Evolutionary conservation across 2,329 filamentous ascomycete genomes (phyloP).

Genomic region (Tolypocladium album): DNA sequence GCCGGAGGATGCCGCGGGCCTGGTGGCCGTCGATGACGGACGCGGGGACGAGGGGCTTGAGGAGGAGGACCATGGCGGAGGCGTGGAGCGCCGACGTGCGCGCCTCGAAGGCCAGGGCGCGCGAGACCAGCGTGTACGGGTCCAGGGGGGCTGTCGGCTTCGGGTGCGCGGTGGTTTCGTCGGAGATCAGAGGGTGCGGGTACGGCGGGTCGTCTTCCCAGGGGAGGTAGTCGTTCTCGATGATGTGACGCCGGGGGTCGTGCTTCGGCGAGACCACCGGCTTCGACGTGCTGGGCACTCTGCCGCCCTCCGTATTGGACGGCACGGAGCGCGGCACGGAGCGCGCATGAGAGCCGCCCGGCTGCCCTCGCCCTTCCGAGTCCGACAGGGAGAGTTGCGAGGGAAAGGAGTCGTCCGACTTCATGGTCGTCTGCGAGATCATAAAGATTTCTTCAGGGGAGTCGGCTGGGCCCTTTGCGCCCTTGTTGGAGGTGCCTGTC

Average conservation of each 20-base stretch:
- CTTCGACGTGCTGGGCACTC: constrained; percentile 15
- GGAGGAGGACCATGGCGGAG: constrained; percentile 48
- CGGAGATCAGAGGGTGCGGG: constrained; percentile 28
- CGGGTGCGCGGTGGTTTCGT: constrained; percentile 1
- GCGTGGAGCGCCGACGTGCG: constrained; percentile 47
- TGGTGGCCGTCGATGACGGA: constrained; percentile 44
- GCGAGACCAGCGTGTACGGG: constrained; percentile 41
- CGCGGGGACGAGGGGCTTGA: constrained; percentile 45
- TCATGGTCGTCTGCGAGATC: constrained; percentile 35
- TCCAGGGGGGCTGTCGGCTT: constrained; percentile 32
- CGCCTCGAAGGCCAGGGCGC: constrained; percentile 45
- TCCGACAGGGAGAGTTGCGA: constrained; percentile 20
- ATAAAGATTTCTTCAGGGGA: constrained; percentile 29
- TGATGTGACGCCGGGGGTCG: constrained; percentile 29
- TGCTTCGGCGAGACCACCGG: constrained; percentile 19
- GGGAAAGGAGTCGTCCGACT: constrained; percentile 20
- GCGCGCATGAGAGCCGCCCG: constrained; percentile 3
- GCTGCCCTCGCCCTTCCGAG: constrained; percentile 8
- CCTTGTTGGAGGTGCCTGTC: constrained; percentile 2
- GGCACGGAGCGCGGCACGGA: constrained; percentile 7
- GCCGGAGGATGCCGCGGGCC: constrained; percentile 43
- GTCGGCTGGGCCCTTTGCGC: constrained; percentile 10
- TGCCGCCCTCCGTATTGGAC: constrained; percentile 7
- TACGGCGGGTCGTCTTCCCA: constrained; percentile 48
- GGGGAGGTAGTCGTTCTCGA: constrained; percentile 48